phyloP scores from a whole-genome alignment of 345 rosid species.

The Eucalyptus brandiana region DNA sequence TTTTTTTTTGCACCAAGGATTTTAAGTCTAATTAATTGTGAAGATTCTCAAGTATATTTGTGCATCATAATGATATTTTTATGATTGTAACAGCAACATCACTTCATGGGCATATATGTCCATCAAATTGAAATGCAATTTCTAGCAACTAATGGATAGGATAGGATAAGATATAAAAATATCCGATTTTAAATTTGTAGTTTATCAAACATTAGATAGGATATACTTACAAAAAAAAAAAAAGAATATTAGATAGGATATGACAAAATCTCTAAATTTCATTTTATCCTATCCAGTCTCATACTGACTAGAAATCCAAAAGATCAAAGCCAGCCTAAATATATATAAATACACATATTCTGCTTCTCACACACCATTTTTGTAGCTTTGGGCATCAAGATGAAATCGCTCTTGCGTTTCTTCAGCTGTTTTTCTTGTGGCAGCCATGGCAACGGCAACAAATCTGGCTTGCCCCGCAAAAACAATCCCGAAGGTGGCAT shows the following conservation, averaged over 20 bases:
- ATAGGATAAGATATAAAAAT: background rate
- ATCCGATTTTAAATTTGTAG: too few species aligned
- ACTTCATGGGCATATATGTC: background rate
- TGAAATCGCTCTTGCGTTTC: background rate
- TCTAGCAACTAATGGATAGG: too few species aligned
- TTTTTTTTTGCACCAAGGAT: background rate
- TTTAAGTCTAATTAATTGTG: background rate
- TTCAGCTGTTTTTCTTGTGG: background rate
- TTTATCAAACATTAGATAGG: background rate
- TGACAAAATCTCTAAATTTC: background rate
- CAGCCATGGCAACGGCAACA: background rate
- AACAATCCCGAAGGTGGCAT: background rate
- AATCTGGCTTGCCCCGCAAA: background rate
- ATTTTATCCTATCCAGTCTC: too few species aligned
- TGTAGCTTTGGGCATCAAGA: background rate
- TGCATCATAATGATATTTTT: background rate
- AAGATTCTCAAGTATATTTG: background rate
- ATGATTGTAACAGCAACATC: background rate
- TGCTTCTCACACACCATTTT: background rate
- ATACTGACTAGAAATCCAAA: background rate
- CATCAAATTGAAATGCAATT: background rate
- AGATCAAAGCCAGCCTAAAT: background rate
- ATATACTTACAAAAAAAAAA: too few species aligned
- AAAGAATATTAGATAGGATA: too few species aligned
- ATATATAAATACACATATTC: background rate